Percentiles rank a stretch among this genome's conserved stretches.
phyloP scores from a whole-genome alignment of 257 asterid genomes.

The Dorcoceras hygrometricum region DNA sequence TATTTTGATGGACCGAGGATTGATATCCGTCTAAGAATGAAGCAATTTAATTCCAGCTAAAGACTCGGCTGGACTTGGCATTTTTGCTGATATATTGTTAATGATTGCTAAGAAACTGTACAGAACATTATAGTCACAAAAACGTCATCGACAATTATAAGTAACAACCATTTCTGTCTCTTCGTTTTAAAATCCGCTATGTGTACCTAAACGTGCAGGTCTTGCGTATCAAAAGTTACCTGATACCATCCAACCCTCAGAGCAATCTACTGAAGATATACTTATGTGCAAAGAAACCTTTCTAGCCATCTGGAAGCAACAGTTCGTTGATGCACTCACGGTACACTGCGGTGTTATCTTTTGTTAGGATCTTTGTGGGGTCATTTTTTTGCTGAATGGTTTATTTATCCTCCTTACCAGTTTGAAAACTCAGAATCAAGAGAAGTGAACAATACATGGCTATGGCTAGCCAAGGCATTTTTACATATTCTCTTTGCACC shows the following conservation, averaged over 20 bases:
- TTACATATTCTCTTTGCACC: conserved; percentile 72
- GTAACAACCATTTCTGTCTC: conserved; percentile 14
- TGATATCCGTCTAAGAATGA: background rate
- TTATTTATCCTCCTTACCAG: conserved; percentile 34
- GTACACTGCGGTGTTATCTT: conserved; percentile 35
- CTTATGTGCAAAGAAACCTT: conserved; percentile 35
- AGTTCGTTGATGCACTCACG: conserved; percentile 58
- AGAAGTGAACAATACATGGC: conserved; percentile 37
- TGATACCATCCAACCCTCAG: conserved; percentile 36
- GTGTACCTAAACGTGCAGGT: conserved; percentile 32
- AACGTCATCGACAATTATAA: background rate
- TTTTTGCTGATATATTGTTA: background rate
- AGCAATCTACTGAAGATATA: conserved; percentile 25
- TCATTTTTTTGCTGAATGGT: background rate
- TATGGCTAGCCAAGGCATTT: conserved; percentile 40
- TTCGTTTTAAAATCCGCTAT: conserved; percentile 1
- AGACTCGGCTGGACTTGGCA: background rate
- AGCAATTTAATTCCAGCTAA: background rate
- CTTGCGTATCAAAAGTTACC: conserved; percentile 39
- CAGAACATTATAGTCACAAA: background rate
- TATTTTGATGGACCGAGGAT: background rate
- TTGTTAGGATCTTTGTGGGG: conserved; percentile 2
- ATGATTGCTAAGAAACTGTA: background rate
- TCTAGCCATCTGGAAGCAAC: conserved; percentile 68
- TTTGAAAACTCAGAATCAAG: conserved; percentile 57